A percentile compares a stretch with the other conserved stretches of the same genome.
phyloP scores from a whole-genome alignment of 2,329 filamentous ascomycete genomes.

The Colletotrichum sp. region DNA sequence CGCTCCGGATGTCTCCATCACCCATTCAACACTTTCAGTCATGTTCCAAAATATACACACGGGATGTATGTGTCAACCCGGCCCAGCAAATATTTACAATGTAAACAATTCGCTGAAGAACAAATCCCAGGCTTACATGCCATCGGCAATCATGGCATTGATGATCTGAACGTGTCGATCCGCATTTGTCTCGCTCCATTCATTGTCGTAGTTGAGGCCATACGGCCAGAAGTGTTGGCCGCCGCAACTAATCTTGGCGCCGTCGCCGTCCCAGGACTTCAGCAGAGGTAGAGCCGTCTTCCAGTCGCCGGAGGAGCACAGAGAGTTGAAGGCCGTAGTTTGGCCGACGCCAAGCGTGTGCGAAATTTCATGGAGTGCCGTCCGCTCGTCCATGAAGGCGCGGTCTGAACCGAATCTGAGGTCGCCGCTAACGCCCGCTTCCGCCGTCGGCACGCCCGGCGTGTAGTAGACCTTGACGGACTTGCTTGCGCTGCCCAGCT shows the following conservation, averaged over 20 bases:
- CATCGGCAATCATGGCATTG: slow-evolving; percentile 50
- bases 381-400: slow-evolving; percentile 53
- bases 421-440: slow-evolving; percentile 50
- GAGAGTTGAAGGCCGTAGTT: slow-evolving; percentile 41
- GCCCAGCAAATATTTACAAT: background rate
- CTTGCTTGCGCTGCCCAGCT: slow-evolving; percentile 39
- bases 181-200: slow-evolving; percentile 50
- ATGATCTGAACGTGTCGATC: slow-evolving; percentile 47
- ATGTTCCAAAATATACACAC: background rate
- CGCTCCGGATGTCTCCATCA: background rate
- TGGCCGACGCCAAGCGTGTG: slow-evolving; percentile 54
- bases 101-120: background rate
- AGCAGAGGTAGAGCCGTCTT: slow-evolving; percentile 43
- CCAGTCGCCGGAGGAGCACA: slow-evolving; percentile 47
- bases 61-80: background rate
- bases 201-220: slow-evolving; percentile 46
- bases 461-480: slow-evolving; percentile 43
- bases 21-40: background rate
- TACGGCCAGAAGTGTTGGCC: slow-evolving; percentile 47
- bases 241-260: slow-evolving; percentile 42
- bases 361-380: slow-evolving; percentile 52
- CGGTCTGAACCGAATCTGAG: slow-evolving; percentile 51
- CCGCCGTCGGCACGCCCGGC: slow-evolving; percentile 49
- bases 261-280: slow-evolving; percentile 41
- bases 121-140: slow-evolving; percentile 15